phyloP scores from a whole-genome alignment of 2,329 filamentous ascomycete species.

The Hymenoscyphus fraxineus region DNA sequence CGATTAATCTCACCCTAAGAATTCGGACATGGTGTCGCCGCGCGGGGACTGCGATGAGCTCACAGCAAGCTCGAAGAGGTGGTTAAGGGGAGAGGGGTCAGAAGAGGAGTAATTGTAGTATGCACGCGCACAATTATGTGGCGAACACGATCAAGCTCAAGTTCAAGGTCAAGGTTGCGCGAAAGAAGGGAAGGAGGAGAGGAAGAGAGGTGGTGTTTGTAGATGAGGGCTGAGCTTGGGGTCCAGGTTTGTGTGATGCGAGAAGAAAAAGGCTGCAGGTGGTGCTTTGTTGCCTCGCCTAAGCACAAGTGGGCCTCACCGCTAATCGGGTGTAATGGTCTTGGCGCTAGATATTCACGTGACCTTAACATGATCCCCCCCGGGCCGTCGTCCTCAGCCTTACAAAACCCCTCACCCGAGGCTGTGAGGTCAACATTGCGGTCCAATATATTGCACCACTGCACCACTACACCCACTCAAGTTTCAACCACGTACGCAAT shows the following conservation, averaged over 20 bases:
- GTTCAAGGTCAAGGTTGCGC: neutral
- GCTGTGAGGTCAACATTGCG: neutral
- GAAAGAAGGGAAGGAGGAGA: constrained; percentile 12
- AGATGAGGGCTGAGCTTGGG: neutral
- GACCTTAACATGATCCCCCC: neutral
- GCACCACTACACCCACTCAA: too few species aligned
- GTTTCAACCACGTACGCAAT: neutral
- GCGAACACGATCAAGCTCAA: neutral
- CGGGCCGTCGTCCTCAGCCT: constrained; percentile 1
- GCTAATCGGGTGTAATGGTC: neutral
- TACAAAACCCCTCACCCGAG: neutral
- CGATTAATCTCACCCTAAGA: constrained; percentile 49
- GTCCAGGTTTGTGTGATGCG: constrained; percentile 21
- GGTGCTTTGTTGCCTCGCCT: constrained; percentile 6
- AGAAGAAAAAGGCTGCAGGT: constrained; percentile 25
- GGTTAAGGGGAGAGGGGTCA: neutral
- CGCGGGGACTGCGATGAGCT: constrained; percentile 29
- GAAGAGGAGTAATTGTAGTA: neutral
- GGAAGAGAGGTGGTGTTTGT: constrained; percentile 9
- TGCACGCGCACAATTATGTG: constrained; percentile 11
- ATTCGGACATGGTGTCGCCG: constrained; percentile 50
- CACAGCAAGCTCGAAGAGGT: constrained; percentile 28
- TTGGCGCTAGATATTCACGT: neutral
- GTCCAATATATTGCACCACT: neutral
- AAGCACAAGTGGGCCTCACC: constrained; percentile 7